Percentiles rank a stretch among this genome's conserved stretches.
phyloP scores from a whole-genome alignment of 768 basidiomycete genomes.

The Neoboletus subvelutipes region DNA sequence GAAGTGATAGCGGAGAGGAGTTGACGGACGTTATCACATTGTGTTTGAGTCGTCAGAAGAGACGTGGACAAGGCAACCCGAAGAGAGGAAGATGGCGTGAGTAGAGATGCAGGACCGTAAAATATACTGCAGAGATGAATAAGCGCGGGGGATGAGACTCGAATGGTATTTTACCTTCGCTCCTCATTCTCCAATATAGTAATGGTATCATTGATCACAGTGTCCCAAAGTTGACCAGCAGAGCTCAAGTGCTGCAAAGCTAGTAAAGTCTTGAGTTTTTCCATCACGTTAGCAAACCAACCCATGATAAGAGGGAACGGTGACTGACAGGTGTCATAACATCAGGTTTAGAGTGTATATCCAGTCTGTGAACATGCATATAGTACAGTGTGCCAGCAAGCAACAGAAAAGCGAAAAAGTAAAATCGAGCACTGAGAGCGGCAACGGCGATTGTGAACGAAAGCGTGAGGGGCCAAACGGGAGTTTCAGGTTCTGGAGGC shows the following conservation, averaged over 20 bases:
- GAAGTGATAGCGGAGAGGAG: slow-evolving; percentile 75
- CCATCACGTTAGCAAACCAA: slow-evolving; percentile 4
- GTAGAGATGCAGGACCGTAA: slow-evolving; percentile 43
- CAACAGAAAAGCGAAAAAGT: slow-evolving; percentile 39
- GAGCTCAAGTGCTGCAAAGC: slow-evolving; percentile 65
- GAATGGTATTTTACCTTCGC: slow-evolving; percentile 46
- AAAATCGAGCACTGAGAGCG: slow-evolving; percentile 45
- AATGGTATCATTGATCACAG: slow-evolving; percentile 68
- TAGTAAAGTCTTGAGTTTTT: slow-evolving; percentile 52
- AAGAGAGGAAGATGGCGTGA: slow-evolving; percentile 36
- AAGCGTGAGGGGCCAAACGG: slow-evolving; percentile 41
- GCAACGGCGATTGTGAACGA: slow-evolving; percentile 39
- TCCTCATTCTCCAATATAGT: slow-evolving; percentile 68
- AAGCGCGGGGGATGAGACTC: neutral
- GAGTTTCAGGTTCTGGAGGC: slow-evolving; percentile 35
- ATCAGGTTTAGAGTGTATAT: slow-evolving; percentile 40
- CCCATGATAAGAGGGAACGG: neutral
- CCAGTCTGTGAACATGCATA: slow-evolving; percentile 37
- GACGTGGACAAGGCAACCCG: slow-evolving; percentile 73
- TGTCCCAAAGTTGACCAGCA: slow-evolving; percentile 73
- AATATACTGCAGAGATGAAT: slow-evolving; percentile 29
- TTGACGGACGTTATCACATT: slow-evolving; percentile 80
- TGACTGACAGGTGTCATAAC: slow-evolving; percentile 53
- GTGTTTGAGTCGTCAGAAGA: slow-evolving; percentile 71
- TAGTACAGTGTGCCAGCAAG: slow-evolving; percentile 40